phyloP scores from a whole-genome alignment of 179 eudicot species.

The Amaranthus tricolor region DNA sequence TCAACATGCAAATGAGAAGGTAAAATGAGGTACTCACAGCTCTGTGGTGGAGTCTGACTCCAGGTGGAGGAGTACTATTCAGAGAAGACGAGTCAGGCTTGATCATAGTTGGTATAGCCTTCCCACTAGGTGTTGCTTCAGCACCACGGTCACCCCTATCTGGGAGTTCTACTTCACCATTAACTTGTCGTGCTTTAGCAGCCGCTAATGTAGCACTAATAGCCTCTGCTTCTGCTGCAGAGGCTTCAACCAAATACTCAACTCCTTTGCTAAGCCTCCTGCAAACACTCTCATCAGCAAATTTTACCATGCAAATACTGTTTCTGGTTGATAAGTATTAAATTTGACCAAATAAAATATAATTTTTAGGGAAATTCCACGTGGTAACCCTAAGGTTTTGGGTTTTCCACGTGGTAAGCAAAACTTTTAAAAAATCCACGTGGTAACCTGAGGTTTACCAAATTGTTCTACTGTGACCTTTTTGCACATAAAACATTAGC shows the following conservation, averaged over 20 bases:
- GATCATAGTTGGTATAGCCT: conserved; percentile 59
- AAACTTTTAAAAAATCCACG: no score
- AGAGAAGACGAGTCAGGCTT: conserved; percentile 70
- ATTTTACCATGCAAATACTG: not conserved
- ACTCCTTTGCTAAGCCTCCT: conserved; percentile 95
- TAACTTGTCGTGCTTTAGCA: conserved; percentile 93
- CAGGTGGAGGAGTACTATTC: conserved; percentile 67
- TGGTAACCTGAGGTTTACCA: no score
- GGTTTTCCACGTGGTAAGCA: no score
- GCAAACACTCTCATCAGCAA: conserved; percentile 27
- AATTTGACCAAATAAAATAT: no score
- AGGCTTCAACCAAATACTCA: conserved; percentile 93
- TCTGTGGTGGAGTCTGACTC: conserved; percentile 95
- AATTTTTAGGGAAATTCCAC: no score
- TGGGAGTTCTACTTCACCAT: conserved; percentile 82
- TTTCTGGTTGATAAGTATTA: no score
- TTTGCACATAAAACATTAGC: no score
- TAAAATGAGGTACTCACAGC: conserved; percentile 63
- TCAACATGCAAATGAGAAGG: not conserved
- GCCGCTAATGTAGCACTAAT: conserved; percentile 94
- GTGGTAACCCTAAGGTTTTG: no score
- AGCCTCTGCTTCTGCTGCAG: conserved; percentile 99
- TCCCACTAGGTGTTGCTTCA: conserved; percentile 98
- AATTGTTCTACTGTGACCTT: no score
- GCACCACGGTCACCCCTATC: conserved; percentile 88